Evolutionary conservation across 129 eudicot species (phyloP).

Genomic region (Tanacetum coccineum): DNA sequence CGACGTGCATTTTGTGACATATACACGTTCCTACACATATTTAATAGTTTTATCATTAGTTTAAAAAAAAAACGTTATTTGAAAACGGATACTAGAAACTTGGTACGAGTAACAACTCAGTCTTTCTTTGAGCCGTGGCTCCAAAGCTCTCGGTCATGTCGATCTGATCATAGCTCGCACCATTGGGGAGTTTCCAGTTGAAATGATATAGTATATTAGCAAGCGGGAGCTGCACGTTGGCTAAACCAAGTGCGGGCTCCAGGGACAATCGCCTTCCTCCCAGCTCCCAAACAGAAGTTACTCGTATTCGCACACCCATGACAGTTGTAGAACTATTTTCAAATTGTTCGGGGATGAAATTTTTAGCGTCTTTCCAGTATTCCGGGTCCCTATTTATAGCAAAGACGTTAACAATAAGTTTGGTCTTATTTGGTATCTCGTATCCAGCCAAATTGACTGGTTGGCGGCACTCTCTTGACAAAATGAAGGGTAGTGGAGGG

Average conservation of each 20-base stretch:
- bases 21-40: no score
- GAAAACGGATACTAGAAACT: conserved; percentile 12
- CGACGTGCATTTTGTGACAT: no score
- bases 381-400: conserved; percentile 31
- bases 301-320: conserved; percentile 25
- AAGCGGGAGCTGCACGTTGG: conserved; percentile 32
- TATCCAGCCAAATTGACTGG: conserved; percentile 26
- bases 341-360: conserved; percentile 39
- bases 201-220: conserved; percentile 36
- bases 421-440: conserved; percentile 28
- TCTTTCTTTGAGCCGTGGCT: conserved; percentile 35
- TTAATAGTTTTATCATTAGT: no score
- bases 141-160: conserved; percentile 41
- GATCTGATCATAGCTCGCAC: conserved; percentile 26
- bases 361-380: conserved; percentile 36
- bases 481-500: conserved; percentile 29
- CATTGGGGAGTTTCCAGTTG: conserved; percentile 37
- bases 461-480: conserved; percentile 36
- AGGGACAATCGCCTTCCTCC: conserved; percentile 40
- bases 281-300: conserved; percentile 46
- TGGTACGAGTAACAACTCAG: conserved; percentile 16
- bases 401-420: conserved; percentile 29
- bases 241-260: conserved; percentile 28
- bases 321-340: conserved; percentile 8
- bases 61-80: no score